Evolutionary conservation across 495 filamentous ascomycete genomes (phyloP).

Genomic region (Eremomyces bilateralis): DNA sequence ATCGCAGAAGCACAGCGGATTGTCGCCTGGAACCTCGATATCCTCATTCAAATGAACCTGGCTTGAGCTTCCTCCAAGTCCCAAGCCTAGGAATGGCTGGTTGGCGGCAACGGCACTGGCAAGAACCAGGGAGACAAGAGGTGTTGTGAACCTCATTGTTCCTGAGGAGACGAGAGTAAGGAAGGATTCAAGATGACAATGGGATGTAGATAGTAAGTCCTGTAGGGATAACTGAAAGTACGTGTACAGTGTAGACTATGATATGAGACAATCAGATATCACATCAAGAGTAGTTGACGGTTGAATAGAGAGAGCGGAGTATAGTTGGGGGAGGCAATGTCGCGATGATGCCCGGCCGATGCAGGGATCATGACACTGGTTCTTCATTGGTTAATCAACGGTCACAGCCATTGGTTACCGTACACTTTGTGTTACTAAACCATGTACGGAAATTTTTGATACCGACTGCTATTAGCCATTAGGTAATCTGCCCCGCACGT

Average conservation of each 20-base stretch:
- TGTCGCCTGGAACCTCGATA: constrained; percentile 44
- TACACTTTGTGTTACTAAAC: not conserved
- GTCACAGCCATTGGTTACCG: not conserved
- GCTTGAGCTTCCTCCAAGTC: constrained; percentile 5
- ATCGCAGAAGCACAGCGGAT: constrained; percentile 53
- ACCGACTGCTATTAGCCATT: not conserved
- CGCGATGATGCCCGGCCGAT: no score
- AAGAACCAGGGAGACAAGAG: constrained; percentile 13
- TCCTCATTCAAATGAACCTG: constrained; percentile 16
- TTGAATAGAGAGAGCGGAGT: not conserved
- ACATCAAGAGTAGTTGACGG: not conserved
- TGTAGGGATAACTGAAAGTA: not conserved
- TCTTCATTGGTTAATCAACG: not conserved
- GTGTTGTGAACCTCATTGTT: constrained; percentile 12
- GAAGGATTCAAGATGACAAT: no score
- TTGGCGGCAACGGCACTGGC: constrained; percentile 11
- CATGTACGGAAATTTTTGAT: not conserved
- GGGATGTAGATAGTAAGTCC: no score
- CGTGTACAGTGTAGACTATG: not conserved
- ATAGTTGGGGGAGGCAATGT: not conserved
- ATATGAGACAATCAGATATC: not conserved
- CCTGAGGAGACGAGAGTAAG: not conserved
- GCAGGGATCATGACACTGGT: no score
- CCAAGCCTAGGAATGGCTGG: constrained; percentile 9
- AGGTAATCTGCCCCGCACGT: not conserved